Evolutionary conservation across 169 alveolate genomes (phyloP), one percentile per base, ranked within the genome.

Genomic region (Neospora caninum): DNA sequence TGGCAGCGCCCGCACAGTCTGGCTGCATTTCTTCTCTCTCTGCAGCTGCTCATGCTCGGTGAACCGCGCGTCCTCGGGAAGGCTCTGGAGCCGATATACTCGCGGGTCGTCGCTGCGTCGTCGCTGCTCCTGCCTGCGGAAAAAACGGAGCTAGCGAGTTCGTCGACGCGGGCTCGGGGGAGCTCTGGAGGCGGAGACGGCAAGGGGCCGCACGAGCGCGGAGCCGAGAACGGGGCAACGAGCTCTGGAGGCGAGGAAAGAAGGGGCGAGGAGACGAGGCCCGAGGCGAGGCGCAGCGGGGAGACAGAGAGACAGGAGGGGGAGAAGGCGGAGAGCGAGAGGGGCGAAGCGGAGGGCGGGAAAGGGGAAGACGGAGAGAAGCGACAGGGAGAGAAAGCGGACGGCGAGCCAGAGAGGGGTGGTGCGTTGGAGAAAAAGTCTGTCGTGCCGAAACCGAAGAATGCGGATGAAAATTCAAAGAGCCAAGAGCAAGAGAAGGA

Each of bases 21-120:
- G n/a, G 73, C 73, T 22, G 73, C 73, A 0, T 64, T 64, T 22
- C 73, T 64, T 16, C 73, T 64, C 73, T 64, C 89, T 18, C 53
- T 82, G 29, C 89, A 82, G 31, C 89, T 82, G 41, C n/a, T 82
- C 69, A 82, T 82, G 10, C 89, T 82, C 69, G 39, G n/a, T 1
- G 89, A 82, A 2, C 89, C 89, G 16, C 43, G 25, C 22, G 6
- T 0, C 31, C 89, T 82, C 53, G 89, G 43, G n/a, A 42, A 82
- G 38, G 43, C 89, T 9, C 89, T 82, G 38, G 89, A 22, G n/a
- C 69, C 53, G 29, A 10, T 82, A 64, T 82, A 82, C 41, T 41
- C 67, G 69, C 43, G 43, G 20, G 89, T 36, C 16, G 67, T 36
- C 36, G 89, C 89, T 0, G 89, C 89, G 41, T 2, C 89, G 4